Percentiles rank a stretch among this genome's conserved stretches.
These are phyloP conservation scores for Huntiella savannae DNA, from an alignment of 2,329 filamentous ascomycete genomes.

Conservation along the genomic window DNA sequence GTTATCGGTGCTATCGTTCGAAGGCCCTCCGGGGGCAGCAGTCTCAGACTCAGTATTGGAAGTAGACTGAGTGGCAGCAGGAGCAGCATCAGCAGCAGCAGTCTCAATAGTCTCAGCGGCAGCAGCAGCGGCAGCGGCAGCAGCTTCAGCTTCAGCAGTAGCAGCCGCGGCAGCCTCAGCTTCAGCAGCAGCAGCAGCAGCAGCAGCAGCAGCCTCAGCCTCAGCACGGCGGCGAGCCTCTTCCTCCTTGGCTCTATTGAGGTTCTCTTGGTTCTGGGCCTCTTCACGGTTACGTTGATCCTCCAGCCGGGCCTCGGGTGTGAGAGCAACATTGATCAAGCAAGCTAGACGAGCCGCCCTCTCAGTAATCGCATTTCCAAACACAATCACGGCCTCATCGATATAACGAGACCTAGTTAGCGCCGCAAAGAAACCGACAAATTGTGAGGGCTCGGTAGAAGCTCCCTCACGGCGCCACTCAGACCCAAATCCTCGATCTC, in stretches of 20 bases:
- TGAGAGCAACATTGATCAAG: conserved; percentile 55
- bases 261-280: conserved; percentile 15
- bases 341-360: conserved; percentile 42
- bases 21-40: conserved; percentile 16
- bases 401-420: conserved; percentile 64
- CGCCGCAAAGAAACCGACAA: conserved; percentile 54
- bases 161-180: conserved; percentile 29
- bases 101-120: conserved; percentile 63
- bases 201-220: conserved; percentile 36
- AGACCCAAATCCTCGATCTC: conserved; percentile 21
- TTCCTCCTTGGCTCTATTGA: conserved; percentile 21
- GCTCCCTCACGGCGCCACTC: conserved; percentile 29
- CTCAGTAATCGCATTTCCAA: conserved; percentile 41
- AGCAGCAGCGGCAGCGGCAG: background rate
- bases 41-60: conserved; percentile 48
- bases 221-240: conserved; percentile 1
- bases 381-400: conserved; percentile 77
- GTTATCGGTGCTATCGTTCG: conserved; percentile 19
- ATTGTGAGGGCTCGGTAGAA: conserved; percentile 48
- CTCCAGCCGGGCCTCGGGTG: conserved; percentile 67
- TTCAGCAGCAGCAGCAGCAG: conserved; percentile 29
- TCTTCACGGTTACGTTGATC: conserved; percentile 13
- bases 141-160: background rate
- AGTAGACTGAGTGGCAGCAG: conserved; percentile 31
- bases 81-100: conserved; percentile 17